Base-by-base conservation (phyloP, 2,329 filamentous ascomycete species). In the Graphilbum sp. region DNA sequence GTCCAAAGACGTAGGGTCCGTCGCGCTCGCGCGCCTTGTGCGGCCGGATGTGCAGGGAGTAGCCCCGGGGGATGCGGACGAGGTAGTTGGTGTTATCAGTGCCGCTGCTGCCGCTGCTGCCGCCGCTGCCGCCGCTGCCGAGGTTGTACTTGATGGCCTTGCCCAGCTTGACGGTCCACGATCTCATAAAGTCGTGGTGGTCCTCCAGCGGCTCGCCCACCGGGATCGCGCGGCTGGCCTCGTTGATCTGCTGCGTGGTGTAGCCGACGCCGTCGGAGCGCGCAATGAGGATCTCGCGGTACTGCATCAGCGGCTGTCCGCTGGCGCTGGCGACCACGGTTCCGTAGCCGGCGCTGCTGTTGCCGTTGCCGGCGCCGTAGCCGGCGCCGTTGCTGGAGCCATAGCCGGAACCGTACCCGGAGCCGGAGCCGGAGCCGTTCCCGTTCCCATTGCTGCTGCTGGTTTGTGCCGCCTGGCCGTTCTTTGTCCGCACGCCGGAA, bases 11-110 rank as follows among this genome's bases (percentile, higher is more conserved):
- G 19, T 44, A 36, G n/a, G 41, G 42, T 6, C 68, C 60, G 52
- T 79, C 74, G 55, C 80, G 78, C 67, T 92, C 88, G 16, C 37
- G 40, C 11, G 34, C 39, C 36, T 45, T 42, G 33, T 45, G 44
- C 12, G 41, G 39, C 4, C 46, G 42, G 10, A 45, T 35, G 37
- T 45, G 43, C 35, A 48, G 38, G n/a, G 41, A 23, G 37, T 45
- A 48, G 37, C 47, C 47, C 25, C 39, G 17, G 4, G 46, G 46
- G 9, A 48, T 33, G 12, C 44, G 43, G 17, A 47, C 44, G 21
- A 47, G 36, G 30, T 49, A 49, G 38, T 36, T 38, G 13, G 27
- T 41, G n/a, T 34, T 23, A 34, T 47, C 30, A 21, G 19, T 13
- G 12, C 17, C 10, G 34, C 27, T 33, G 29, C 29, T 16, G 37